Evolutionary conservation across 1,284 basidiomycete species (phyloP).

Genomic region (Fomitopsis betulina): DNA sequence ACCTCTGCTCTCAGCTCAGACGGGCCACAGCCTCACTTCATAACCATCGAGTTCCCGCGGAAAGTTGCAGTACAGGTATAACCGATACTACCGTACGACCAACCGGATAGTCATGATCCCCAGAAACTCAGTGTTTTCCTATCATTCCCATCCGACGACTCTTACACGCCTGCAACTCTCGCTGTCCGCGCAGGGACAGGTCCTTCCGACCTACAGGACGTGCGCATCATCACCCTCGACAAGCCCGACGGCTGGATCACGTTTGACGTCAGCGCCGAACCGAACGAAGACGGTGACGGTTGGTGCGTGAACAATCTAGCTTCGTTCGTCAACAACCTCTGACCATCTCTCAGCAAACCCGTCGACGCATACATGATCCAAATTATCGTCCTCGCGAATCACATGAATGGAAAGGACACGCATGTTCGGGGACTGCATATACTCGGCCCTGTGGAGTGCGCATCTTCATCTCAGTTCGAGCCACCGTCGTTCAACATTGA

Average conservation of each 20-base stretch:
- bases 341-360: slow-evolving; percentile 55
- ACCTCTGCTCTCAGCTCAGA: slow-evolving; percentile 66
- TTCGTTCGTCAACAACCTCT: background rate
- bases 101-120: background rate
- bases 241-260: slow-evolving; percentile 96
- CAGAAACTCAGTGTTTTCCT: slow-evolving; percentile 92
- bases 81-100: background rate
- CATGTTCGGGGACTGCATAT: slow-evolving; percentile 90
- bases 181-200: slow-evolving; percentile 91
- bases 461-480: slow-evolving; percentile 9
- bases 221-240: slow-evolving; percentile 78
- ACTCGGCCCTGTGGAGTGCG: slow-evolving; percentile 81
- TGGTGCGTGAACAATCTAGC: slow-evolving; percentile 39
- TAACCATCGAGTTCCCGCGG: slow-evolving; percentile 90
- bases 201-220: slow-evolving; percentile 88
- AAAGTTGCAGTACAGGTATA: slow-evolving; percentile 85
- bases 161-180: slow-evolving; percentile 93
- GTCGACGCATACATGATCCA: slow-evolving; percentile 90
- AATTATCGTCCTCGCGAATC: slow-evolving; percentile 88
- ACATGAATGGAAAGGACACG: slow-evolving; percentile 98
- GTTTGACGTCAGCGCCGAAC: slow-evolving; percentile 81
- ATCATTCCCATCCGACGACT: slow-evolving; percentile 87
- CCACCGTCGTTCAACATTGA: background rate
- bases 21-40: slow-evolving; percentile 94
- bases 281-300: slow-evolving; percentile 71